A percentile compares a stretch with the other conserved stretches of the same genome.
These are phyloP conservation scores for Sporothrix dimorphospora DNA, from an alignment of 2,329 filamentous ascomycete genomes.

Conservation along the genomic window DNA sequence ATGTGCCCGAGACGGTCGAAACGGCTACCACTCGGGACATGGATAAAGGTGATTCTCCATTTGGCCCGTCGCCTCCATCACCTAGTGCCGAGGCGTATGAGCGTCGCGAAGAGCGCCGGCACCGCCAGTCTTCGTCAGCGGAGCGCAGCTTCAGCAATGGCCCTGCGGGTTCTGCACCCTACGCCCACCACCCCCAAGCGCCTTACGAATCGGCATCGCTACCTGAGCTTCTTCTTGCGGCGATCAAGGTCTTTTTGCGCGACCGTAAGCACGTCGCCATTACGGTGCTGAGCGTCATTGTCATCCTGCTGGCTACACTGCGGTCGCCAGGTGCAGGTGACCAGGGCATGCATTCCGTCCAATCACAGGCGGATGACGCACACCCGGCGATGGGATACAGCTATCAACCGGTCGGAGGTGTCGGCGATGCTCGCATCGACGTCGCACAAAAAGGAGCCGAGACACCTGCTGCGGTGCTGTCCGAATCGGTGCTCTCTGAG, in stretches of 20 bases:
- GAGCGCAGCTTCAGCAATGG: background rate
- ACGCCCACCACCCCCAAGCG: background rate
- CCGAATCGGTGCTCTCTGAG: constrained; percentile 8
- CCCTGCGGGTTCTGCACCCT: background rate
- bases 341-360: background rate
- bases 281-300: constrained; percentile 55
- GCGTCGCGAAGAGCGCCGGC: constrained; percentile 39
- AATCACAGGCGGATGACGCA: background rate
- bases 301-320: constrained; percentile 53
- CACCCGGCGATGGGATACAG: background rate
- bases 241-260: constrained; percentile 56
- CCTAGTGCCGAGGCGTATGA: constrained; percentile 40
- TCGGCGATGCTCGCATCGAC: background rate
- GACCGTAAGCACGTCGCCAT: constrained; percentile 66
- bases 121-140: constrained; percentile 24
- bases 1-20: constrained; percentile 10
- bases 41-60: constrained; percentile 32
- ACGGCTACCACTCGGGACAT: constrained; percentile 32
- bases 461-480: constrained; percentile 14
- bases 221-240: constrained; percentile 57
- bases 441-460: background rate
- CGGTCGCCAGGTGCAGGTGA: constrained; percentile 36
- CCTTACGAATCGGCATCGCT: constrained; percentile 52
- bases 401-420: background rate
- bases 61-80: constrained; percentile 37